Evolutionary conservation across 2,329 filamentous ascomycete species (phyloP).

Genomic region (Phoma sp.): DNA sequence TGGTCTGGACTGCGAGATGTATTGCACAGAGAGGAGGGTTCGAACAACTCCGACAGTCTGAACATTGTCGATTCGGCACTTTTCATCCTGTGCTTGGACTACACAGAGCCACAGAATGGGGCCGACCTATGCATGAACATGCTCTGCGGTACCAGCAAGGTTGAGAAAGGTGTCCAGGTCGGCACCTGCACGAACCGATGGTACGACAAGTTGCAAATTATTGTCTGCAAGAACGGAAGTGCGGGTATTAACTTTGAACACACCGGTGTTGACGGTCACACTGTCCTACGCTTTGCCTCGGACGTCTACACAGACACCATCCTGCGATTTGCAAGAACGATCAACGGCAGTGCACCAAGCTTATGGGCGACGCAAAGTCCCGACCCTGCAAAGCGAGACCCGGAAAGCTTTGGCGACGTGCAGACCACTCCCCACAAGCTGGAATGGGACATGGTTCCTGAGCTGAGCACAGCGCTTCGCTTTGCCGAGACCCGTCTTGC

Average conservation of each 20-base stretch:
- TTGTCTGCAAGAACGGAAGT: constrained; percentile 98
- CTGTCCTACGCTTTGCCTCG: constrained; percentile 92
- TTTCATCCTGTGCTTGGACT: constrained; percentile 91
- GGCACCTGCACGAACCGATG: constrained; percentile 97
- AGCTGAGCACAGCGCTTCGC: constrained; percentile 86
- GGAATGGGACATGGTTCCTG: constrained; percentile 96
- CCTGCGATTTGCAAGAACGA: constrained; percentile 89
- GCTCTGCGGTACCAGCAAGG: constrained; percentile 92
- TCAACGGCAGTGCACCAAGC: constrained; percentile 90
- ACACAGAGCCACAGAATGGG: constrained; percentile 80
- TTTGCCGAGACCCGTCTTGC: constrained; percentile 95
- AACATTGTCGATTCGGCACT: constrained; percentile 93
- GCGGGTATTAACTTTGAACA: constrained; percentile 99
- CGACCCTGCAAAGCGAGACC: constrained; percentile 90
- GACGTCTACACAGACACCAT: constrained; percentile 98
- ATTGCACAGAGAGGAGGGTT: constrained; percentile 81
- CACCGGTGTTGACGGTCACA: constrained; percentile 96
- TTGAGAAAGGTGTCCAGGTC: constrained; percentile 92
- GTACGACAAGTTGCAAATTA: constrained; percentile 99
- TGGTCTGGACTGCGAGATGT: constrained; percentile 93
- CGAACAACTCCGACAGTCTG: constrained; percentile 96
- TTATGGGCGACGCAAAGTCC: constrained; percentile 91
- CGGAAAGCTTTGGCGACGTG: constrained; percentile 89
- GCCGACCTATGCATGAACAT: constrained; percentile 96
- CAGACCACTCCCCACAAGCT: constrained; percentile 93